Base-by-base conservation (phyloP, 768 basidiomycete genomes). In the Rhizopogon roseolus region DNA sequence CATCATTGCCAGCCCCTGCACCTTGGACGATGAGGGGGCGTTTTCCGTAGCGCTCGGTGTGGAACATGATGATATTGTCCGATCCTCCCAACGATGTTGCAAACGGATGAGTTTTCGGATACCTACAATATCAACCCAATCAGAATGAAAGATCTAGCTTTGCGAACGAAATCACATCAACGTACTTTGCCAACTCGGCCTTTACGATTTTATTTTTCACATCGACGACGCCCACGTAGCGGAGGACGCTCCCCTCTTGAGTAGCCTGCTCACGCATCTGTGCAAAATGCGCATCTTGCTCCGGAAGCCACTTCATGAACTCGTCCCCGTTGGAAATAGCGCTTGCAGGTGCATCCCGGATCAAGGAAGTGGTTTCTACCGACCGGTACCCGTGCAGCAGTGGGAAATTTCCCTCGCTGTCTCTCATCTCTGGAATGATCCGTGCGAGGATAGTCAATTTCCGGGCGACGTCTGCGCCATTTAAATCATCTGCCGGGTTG, bases 11-110 rank as follows among this genome's bases (percentile, higher is more conserved):
- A 0, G 97, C 97, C 3, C 97, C 97, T 1, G 95, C 87, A 48
- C 97, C 97, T 64, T 98, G 96, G 34, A 99, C 80, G 56, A 98
- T 91, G 53, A 99, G 74, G 1, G 97, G 96, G 40, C 93, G 74
- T 7, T 86, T 80, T 3, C 87, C 85, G 65, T 99, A 99, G 40
- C 97, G 79, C 64, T 90, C 85, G 0, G 96, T 98, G 66, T 93
- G 89, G 81, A 98, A 98, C 77, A 97, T 90, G 67, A 99, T 82
- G 66, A 99, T 98, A 68, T 98, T 98, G 71, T 99, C 97, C 19
- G 93, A 93, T 1, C 96, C 97, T 19, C 93, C 90, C 13, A 99
- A 81, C 1, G 95, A 90, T 1, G 96, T 96, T 4, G 95, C 95
- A 64, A 99, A 98, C 1, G 97, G 89, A 68, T 99, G 97, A 14